Evolutionary conservation across 2,329 filamentous ascomycete genomes (phyloP).

Genomic region (Fusarium odoratissimum): DNA sequence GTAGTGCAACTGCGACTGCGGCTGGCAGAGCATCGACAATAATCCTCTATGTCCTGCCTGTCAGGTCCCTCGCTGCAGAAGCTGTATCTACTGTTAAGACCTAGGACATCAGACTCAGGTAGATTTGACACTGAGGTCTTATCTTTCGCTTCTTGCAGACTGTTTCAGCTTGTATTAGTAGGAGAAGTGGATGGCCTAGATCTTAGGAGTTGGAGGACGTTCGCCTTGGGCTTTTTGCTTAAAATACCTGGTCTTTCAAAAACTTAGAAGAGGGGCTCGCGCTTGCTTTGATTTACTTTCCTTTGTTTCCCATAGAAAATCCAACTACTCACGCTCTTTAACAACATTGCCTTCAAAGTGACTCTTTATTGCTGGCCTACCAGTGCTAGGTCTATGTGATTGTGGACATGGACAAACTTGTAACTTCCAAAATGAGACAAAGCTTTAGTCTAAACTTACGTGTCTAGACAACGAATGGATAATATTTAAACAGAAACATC

Average conservation of each 20-base stretch:
- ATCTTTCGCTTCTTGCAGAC: neutral
- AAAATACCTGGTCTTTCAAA: neutral
- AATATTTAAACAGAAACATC: neutral
- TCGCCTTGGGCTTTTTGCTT: neutral
- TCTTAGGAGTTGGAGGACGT: neutral
- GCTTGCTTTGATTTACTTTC: neutral
- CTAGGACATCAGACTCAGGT: accelerated
- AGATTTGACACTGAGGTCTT: no score
- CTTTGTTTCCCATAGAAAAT: neutral
- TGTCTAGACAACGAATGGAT: neutral
- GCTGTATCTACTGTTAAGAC: slow-evolving; percentile 34
- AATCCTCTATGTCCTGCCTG: slow-evolving; percentile 7
- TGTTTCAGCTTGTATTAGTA: neutral
- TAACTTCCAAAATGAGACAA: neutral
- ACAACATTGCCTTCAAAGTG: neutral
- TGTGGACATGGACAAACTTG: neutral
- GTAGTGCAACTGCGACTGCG: slow-evolving; percentile 5
- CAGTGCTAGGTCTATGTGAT: neutral
- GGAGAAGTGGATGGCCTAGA: neutral
- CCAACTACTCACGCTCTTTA: slow-evolving; percentile 18
- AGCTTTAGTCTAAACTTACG: neutral
- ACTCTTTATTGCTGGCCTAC: neutral
- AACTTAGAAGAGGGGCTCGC: slow-evolving; percentile 16
- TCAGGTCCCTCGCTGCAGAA: slow-evolving; percentile 18
- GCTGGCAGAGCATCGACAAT: neutral